Conservation (phyloP, 371 early-diverging fungal genomes). For the Rhizopus stolonifer region DNA sequence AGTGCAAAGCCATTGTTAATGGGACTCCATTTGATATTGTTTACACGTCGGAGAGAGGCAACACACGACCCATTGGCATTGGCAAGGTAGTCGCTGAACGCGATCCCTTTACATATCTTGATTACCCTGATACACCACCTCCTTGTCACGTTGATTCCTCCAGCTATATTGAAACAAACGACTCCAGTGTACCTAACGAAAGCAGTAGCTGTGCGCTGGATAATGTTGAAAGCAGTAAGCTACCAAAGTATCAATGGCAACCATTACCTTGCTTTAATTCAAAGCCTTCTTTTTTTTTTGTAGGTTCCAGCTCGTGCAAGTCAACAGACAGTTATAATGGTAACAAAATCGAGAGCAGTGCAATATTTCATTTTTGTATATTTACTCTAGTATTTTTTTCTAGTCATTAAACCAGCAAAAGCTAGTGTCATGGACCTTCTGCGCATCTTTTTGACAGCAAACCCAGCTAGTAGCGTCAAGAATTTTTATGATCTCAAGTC, state of each 20-base stretch:
- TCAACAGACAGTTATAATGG: conserved; percentile 6
- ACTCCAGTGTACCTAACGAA: conserved; percentile 5
- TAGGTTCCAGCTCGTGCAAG: conserved; percentile 6
- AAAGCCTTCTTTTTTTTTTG: conserved; percentile 6
- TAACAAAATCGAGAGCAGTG: conserved; percentile 2
- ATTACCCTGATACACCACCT: conserved; percentile 6
- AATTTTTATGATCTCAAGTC: conserved; percentile 14
- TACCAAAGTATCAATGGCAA: conserved; percentile 5
- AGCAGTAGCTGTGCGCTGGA: conserved; percentile 5
- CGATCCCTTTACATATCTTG: conserved; percentile 3
- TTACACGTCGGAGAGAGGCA: neutral
- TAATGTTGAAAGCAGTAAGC: conserved; percentile 1
- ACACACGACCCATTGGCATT: neutral
- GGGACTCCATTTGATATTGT: conserved; percentile 4
- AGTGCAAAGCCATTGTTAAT: conserved; percentile 8
- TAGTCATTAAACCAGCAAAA: conserved; percentile 15
- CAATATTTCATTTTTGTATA: conserved; percentile 3
- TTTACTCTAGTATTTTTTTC: conserved; percentile 14
- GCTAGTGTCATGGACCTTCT: conserved; percentile 15
- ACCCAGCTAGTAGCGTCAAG: conserved; percentile 15
- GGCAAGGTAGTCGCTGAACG: conserved; percentile 3
- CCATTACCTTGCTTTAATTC: conserved; percentile 5
- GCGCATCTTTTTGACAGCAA: conserved; percentile 17
- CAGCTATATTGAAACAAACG: conserved; percentile 7
- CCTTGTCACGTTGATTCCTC: conserved; percentile 4